Conservation (phyloP, 768 basidiomycete genomes). For the Mycena polygramma region DNA sequence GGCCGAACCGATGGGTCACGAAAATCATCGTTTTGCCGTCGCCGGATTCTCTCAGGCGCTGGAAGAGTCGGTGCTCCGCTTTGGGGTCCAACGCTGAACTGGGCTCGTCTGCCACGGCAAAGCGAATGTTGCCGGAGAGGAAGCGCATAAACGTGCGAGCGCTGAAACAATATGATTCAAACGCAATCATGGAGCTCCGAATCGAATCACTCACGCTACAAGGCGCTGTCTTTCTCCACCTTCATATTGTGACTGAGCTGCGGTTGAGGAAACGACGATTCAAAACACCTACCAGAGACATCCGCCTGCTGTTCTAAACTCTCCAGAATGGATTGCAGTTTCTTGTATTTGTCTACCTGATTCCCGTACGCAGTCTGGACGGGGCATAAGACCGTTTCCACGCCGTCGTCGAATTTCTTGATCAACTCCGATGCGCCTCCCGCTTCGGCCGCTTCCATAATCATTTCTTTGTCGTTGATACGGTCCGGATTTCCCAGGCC, state of each 20-base stretch:
- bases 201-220: constrained; percentile 26
- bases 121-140: constrained; percentile 13
- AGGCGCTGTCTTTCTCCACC: constrained; percentile 33
- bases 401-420: constrained; percentile 17
- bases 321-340: constrained; percentile 12
- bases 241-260: neutral
- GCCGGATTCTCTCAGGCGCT: constrained; percentile 3
- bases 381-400: constrained; percentile 8
- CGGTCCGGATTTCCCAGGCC: constrained; percentile 43
- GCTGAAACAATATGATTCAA: neutral
- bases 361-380: constrained; percentile 5
- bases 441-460: constrained; percentile 8
- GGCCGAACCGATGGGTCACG: constrained; percentile 29
- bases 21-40: constrained; percentile 31
- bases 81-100: constrained; percentile 30
- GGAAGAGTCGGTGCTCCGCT: constrained; percentile 28
- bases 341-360: constrained; percentile 15
- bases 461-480: constrained; percentile 7
- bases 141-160: constrained; percentile 35
- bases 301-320: constrained; percentile 23
- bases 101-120: constrained; percentile 1
- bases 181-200: neutral
- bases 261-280: too few species aligned
- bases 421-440: constrained; percentile 23
- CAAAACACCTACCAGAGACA: constrained; percentile 18